Conservation (phyloP, 805 yeast species). For the Soucietia sequanensis region DNA sequence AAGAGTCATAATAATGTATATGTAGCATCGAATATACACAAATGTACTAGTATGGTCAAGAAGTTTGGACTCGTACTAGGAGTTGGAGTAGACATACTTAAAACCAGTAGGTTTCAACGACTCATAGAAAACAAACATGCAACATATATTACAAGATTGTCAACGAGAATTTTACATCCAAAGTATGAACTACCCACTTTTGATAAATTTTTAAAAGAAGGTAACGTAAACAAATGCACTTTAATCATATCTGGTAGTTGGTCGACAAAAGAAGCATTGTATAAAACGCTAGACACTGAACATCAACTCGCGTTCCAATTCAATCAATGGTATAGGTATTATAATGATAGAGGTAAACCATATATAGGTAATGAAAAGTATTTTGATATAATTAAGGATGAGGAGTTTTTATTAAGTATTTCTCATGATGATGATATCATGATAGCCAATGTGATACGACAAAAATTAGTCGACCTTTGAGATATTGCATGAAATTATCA, state of each 20-base stretch:
- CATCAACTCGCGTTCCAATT: conserved; percentile 57
- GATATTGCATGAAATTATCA: too few species aligned
- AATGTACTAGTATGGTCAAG: conserved; percentile 1
- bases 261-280: conserved; percentile 77
- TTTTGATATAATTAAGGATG: conserved; percentile 31
- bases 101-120: conserved; percentile 42
- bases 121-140: conserved; percentile 36
- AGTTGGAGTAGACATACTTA: conserved; percentile 58
- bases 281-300: conserved; percentile 49
- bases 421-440: conserved; percentile 68
- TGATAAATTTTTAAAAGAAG: conserved; percentile 5
- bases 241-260: conserved; percentile 54
- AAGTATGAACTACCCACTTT: conserved; percentile 39
- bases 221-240: conserved; percentile 24
- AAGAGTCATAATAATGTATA: too few species aligned
- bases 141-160: conserved; percentile 35
- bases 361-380: conserved; percentile 31
- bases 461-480: conserved; percentile 7
- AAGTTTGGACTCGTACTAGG: conserved; percentile 28
- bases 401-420: conserved; percentile 51
- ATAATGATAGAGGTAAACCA: conserved; percentile 45
- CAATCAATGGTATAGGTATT: conserved; percentile 55
- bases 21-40: too few species aligned
- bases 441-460: conserved; percentile 55
- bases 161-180: conserved; percentile 52